A percentile compares a stretch with the other conserved stretches of the same genome.
phyloP scores from a whole-genome alignment of 805 yeast genomes.

The Ogataea parapolymorpha region DNA sequence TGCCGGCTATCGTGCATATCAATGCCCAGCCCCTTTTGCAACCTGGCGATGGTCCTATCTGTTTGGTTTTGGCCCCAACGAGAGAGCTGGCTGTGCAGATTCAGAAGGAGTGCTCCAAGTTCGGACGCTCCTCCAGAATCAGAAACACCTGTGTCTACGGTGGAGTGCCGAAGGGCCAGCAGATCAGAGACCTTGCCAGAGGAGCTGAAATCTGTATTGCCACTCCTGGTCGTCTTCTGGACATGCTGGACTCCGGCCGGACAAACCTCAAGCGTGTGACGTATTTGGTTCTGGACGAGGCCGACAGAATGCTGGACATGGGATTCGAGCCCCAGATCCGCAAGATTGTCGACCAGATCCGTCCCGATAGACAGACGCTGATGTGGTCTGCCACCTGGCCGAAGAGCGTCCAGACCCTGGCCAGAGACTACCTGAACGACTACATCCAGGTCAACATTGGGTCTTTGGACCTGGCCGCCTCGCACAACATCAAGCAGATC shows the following conservation, averaged over 20 bases:
- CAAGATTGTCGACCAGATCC: constrained; percentile 91
- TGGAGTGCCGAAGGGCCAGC: constrained; percentile 98
- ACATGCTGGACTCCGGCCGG: constrained; percentile 92
- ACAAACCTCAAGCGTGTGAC: constrained; percentile 96
- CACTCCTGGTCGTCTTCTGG: constrained; percentile 98
- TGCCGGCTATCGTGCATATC: constrained; percentile 96
- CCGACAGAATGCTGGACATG: constrained; percentile 99
- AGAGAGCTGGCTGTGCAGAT: constrained; percentile 98
- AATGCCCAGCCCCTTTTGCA: constrained; percentile 94
- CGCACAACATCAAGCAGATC: constrained; percentile 91
- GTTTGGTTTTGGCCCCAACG: constrained; percentile 93
- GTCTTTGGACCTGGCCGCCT: constrained; percentile 92
- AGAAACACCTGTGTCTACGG: constrained; percentile 98
- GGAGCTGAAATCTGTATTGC: constrained; percentile 97
- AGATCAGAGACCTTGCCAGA: constrained; percentile 90
- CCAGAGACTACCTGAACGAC: constrained; percentile 86
- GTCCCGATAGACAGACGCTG: constrained; percentile 98
- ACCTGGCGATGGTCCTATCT: constrained; percentile 97
- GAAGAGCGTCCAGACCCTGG: constrained; percentile 90
- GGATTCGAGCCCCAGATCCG: constrained; percentile 99
- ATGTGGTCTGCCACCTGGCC: constrained; percentile 99
- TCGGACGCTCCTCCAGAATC: constrained; percentile 87
- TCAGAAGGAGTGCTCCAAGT: constrained; percentile 93
- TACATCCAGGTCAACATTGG: constrained; percentile 97
- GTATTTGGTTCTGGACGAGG: constrained; percentile 96